These are phyloP conservation scores for Lasiodiplodia sp. DNA, from an alignment of 2,329 filamentous ascomycete genomes.

Conservation along the genomic window DNA sequence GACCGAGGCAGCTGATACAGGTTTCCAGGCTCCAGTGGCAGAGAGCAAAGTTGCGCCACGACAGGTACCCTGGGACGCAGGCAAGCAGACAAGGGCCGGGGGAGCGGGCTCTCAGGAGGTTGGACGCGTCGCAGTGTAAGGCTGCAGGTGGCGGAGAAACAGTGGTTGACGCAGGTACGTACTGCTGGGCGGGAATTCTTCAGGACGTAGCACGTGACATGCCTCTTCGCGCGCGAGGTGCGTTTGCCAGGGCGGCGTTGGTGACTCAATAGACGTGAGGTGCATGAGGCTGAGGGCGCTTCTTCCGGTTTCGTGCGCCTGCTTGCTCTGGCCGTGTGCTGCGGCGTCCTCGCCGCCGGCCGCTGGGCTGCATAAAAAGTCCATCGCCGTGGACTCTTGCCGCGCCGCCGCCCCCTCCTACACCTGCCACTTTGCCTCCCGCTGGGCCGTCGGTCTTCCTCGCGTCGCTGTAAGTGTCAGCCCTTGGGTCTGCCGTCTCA, in stretches of 20 bases:
- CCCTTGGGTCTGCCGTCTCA: background rate
- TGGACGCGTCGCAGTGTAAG: slow-evolving; percentile 11
- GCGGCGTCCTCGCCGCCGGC: slow-evolving; percentile 13
- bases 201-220: slow-evolving; percentile 8
- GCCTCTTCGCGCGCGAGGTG: slow-evolving; percentile 2
- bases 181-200: slow-evolving; percentile 13
- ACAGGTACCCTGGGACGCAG: background rate
- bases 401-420: background rate
- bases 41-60: background rate
- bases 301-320: slow-evolving; percentile 26
- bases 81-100: background rate
- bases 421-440: background rate
- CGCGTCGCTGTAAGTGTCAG: background rate
- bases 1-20: background rate
- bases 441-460: background rate
- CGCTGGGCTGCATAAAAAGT: slow-evolving; percentile 18
- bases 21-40: background rate
- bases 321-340: slow-evolving; percentile 23
- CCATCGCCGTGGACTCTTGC: slow-evolving; percentile 14
- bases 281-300: slow-evolving; percentile 29
- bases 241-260: slow-evolving; percentile 4
- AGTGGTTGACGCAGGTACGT: slow-evolving; percentile 23
- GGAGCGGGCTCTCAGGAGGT: background rate
- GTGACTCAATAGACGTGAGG: slow-evolving; percentile 22
- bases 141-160: slow-evolving; percentile 25